Evolutionary conservation across 441 rosid species (phyloP).

Genomic region (Rhodomyrtus psidioides): DNA sequence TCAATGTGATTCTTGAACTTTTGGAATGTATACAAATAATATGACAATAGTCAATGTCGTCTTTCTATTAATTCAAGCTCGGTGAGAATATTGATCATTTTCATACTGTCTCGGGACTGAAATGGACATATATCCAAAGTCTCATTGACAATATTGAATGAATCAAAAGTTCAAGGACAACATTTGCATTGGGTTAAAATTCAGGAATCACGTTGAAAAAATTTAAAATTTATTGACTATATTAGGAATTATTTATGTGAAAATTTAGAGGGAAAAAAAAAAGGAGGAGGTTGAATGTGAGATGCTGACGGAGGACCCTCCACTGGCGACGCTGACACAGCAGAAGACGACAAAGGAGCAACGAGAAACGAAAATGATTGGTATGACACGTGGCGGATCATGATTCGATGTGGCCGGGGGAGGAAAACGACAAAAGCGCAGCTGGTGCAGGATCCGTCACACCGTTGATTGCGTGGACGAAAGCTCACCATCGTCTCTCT

Average conservation of each 20-base stretch:
- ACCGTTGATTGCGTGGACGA: conserved; percentile 68
- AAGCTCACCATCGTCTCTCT: conserved; percentile 6
- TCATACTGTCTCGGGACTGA: too few relatives aligned
- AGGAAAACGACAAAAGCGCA: neutral
- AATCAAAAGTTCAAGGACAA: too few relatives aligned
- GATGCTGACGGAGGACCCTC: neutral
- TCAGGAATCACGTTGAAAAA: too few relatives aligned
- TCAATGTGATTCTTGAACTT: too few relatives aligned
- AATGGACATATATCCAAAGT: too few relatives aligned
- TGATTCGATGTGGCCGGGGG: conserved; percentile 14
- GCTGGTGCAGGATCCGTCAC: conserved; percentile 32
- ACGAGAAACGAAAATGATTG: conserved; percentile 27
- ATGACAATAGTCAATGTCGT: too few relatives aligned
- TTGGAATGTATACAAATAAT: too few relatives aligned
- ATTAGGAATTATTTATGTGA: neutral
- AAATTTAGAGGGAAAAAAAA: neutral
- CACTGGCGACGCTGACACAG: neutral
- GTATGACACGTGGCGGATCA: conserved; percentile 26
- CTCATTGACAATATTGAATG: too few relatives aligned
- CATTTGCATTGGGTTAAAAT: too few relatives aligned
- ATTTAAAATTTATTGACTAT: too few relatives aligned
- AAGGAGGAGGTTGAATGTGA: neutral
- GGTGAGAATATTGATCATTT: too few relatives aligned
- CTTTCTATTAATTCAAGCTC: too few relatives aligned
- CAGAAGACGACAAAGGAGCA: conserved; percentile 14